Conservation (phyloP, 2,329 filamentous ascomycete genomes). For the Aspergillus spinulosporus region DNA sequence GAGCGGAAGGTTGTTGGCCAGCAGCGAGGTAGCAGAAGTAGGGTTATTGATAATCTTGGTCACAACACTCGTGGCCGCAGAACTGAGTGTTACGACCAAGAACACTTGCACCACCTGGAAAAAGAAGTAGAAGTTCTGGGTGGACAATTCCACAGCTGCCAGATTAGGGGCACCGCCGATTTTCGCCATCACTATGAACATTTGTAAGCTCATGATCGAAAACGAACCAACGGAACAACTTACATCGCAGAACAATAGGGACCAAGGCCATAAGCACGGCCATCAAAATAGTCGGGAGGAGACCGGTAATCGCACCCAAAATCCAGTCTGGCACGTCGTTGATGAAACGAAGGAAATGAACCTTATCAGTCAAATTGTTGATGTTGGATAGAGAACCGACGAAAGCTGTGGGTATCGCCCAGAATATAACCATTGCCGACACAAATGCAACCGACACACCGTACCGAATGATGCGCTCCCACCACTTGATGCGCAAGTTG, state of each 20-base stretch:
- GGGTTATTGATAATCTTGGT: slow-evolving; percentile 65
- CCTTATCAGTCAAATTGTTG: slow-evolving; percentile 60
- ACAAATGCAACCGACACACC: slow-evolving; percentile 72
- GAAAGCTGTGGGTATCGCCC: slow-evolving; percentile 72
- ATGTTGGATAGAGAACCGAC: slow-evolving; percentile 89
- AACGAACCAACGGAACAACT: slow-evolving; percentile 32
- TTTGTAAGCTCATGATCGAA: background rate
- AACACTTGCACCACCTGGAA: slow-evolving; percentile 81
- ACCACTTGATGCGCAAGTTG: slow-evolving; percentile 81
- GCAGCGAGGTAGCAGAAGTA: slow-evolving; percentile 58
- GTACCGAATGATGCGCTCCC: slow-evolving; percentile 75
- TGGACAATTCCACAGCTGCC: slow-evolving; percentile 80
- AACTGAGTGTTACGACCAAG: slow-evolving; percentile 78
- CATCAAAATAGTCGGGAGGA: slow-evolving; percentile 76
- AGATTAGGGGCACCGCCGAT: slow-evolving; percentile 76
- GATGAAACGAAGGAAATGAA: slow-evolving; percentile 74
- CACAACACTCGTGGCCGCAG: slow-evolving; percentile 72
- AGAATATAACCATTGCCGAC: slow-evolving; percentile 79
- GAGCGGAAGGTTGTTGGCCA: slow-evolving; percentile 74
- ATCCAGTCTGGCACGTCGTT: slow-evolving; percentile 68
- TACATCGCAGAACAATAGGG: slow-evolving; percentile 75
- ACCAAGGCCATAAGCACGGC: slow-evolving; percentile 84
- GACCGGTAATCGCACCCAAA: slow-evolving; percentile 78
- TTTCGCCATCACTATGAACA: slow-evolving; percentile 67
- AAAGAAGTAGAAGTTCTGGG: slow-evolving; percentile 83